phyloP scores from a whole-genome alignment of 352 stramenopile species.

The Phytophthora palmivora region DNA sequence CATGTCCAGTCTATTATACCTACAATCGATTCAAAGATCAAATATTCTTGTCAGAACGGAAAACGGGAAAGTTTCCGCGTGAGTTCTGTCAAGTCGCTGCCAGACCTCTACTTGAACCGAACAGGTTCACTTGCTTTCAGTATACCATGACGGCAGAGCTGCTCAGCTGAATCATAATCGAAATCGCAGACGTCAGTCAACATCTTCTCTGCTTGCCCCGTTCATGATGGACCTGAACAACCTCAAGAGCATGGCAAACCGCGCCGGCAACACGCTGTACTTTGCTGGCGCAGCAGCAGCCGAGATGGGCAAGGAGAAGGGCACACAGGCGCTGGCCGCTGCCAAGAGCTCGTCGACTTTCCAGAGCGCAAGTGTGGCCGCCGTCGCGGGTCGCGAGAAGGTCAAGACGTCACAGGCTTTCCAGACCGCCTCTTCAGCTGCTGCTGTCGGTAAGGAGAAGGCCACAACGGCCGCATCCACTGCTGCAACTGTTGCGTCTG shows the following conservation, averaged over 20 bases:
- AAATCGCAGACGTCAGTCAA: conserved; percentile 25
- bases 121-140: conserved; percentile 11
- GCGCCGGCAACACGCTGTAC: conserved; percentile 78
- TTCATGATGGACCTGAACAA: conserved; percentile 61
- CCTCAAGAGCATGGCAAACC: conserved; percentile 77
- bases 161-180: conserved; percentile 25
- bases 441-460: conserved; percentile 66
- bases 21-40: not conserved
- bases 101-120: conserved; percentile 9
- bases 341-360: conserved; percentile 72
- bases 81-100: not conserved
- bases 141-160: conserved; percentile 28
- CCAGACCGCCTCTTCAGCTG: conserved; percentile 59
- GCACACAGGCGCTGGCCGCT: conserved; percentile 52
- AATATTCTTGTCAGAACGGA: not conserved
- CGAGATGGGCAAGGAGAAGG: conserved; percentile 65
- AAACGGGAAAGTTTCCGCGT: conserved; percentile 10
- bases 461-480: conserved; percentile 48
- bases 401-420: conserved; percentile 68
- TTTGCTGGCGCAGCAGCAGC: conserved; percentile 59
- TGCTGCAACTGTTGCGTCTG: conserved; percentile 50
- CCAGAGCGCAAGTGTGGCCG: conserved; percentile 61
- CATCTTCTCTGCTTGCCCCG: not conserved
- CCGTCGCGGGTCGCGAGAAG: conserved; percentile 58
- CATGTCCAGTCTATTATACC: too few species aligned